Percentiles rank a stretch among this genome's conserved stretches.
phyloP scores from a whole-genome alignment of 2,329 filamentous ascomycete genomes.

The Colletotrichum shisoi region DNA sequence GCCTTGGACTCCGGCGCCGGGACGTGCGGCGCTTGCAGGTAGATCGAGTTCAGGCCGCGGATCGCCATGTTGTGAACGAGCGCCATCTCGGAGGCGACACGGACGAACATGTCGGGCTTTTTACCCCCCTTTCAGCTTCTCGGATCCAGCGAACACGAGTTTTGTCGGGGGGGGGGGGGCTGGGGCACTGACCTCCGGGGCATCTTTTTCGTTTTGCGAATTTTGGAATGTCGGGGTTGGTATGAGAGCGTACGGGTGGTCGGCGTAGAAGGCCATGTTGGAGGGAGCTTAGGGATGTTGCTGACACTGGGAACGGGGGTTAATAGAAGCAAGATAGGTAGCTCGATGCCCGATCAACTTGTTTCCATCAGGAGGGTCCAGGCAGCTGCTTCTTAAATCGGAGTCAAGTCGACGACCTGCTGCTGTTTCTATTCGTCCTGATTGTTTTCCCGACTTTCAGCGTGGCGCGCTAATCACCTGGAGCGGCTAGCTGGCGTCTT shows the following conservation, averaged over 20 bases:
- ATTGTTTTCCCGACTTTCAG: not conserved
- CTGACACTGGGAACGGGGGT: too few species aligned
- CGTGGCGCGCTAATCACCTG: constrained; percentile 23
- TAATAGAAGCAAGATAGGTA: too few species aligned
- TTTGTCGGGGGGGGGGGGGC: too few species aligned
- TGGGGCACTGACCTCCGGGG: not conserved
- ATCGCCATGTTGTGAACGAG: constrained; percentile 49
- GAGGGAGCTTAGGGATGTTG: not conserved
- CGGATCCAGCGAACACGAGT: too few species aligned
- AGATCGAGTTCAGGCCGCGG: constrained; percentile 51
- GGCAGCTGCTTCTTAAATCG: not conserved
- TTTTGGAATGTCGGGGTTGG: constrained; percentile 12
- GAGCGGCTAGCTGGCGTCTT: not conserved
- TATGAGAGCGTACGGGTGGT: constrained; percentile 26
- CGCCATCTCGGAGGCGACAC: constrained; percentile 46
- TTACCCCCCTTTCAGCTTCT: not conserved
- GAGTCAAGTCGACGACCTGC: not conserved
- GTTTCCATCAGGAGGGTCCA: too few species aligned
- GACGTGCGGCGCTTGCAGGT: constrained; percentile 50
- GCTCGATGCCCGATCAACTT: too few species aligned
- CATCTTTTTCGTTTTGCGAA: constrained; percentile 11
- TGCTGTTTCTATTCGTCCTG: not conserved
- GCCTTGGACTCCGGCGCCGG: constrained; percentile 46
- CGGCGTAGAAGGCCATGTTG: constrained; percentile 22
- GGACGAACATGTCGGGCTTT: constrained; percentile 45